Percentiles rank a stretch among this genome's conserved stretches.
Evolutionary conservation across 305 asterid genomes (phyloP).

Genomic region (Fraxinus paxiana): DNA sequence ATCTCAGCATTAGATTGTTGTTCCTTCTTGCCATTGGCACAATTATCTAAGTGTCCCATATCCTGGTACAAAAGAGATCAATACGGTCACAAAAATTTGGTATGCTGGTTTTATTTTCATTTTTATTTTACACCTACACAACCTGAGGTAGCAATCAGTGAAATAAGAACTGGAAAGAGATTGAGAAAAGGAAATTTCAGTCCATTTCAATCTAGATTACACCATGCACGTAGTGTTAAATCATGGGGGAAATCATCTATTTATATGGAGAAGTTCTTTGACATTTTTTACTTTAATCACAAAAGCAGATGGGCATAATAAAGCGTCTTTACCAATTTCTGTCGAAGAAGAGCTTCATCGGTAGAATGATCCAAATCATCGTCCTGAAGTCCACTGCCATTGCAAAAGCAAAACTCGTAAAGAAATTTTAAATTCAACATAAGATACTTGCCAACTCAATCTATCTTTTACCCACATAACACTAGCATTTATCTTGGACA

Average conservation of each 20-base stretch:
- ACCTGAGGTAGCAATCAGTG: background rate
- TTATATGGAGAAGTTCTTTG: background rate
- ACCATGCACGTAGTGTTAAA: background rate
- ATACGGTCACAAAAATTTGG: background rate
- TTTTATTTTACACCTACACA: background rate
- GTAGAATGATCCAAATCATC: conserved; percentile 32
- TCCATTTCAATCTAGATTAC: background rate
- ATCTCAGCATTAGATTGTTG: conserved; percentile 50
- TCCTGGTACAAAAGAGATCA: conserved; percentile 38
- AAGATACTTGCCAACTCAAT: conserved; percentile 13
- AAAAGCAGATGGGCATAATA: conserved; percentile 5
- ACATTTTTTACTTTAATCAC: background rate
- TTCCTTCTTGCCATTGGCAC: conserved; percentile 39
- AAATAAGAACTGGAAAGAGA: background rate
- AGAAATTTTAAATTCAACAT: conserved; percentile 4
- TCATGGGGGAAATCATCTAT: background rate
- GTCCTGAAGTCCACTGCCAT: conserved; percentile 46
- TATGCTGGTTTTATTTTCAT: background rate
- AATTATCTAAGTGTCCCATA: conserved; percentile 30
- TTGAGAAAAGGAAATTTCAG: background rate
- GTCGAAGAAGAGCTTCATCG: conserved; percentile 33
- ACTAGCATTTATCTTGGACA: conserved; percentile 6
- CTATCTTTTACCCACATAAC: background rate
- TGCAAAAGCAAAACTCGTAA: conserved; percentile 17
- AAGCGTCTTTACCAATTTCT: conserved; percentile 50